These are phyloP conservation scores for Penicillium pulvis DNA, from an alignment of 495 filamentous ascomycete species.

Conservation along the genomic window DNA sequence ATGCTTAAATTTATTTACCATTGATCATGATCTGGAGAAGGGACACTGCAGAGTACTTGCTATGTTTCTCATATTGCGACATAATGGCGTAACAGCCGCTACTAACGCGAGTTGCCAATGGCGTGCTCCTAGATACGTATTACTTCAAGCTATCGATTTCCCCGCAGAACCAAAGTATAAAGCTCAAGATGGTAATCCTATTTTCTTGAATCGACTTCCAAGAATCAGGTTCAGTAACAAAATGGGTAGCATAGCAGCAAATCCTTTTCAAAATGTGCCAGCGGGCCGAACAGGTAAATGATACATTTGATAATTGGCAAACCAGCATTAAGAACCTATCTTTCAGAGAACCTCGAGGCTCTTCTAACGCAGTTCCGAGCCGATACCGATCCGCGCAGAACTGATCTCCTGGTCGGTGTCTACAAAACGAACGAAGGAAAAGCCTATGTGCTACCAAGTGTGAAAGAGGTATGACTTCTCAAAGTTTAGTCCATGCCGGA, in stretches of 20 bases:
- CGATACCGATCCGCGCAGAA: conserved; percentile 16
- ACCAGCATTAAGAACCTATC: not conserved
- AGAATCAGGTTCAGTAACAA: not conserved
- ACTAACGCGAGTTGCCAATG: conserved; percentile 4
- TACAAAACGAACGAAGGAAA: conserved; percentile 22
- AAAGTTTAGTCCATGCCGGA: too few species aligned
- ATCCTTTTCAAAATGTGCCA: conserved; percentile 15
- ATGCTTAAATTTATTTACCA: too few species aligned
- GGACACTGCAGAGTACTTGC: too few species aligned
- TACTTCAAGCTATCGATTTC: conserved; percentile 2
- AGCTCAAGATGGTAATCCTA: not conserved
- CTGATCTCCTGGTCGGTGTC: conserved; percentile 20
- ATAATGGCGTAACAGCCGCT: too few species aligned
- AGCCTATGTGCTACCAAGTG: conserved; percentile 17
- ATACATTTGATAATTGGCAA: not conserved
- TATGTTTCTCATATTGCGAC: too few species aligned
- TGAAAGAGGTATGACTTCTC: conserved; percentile 13
- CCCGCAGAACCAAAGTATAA: conserved; percentile 5
- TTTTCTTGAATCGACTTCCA: not conserved
- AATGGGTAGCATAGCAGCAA: conserved; percentile 18
- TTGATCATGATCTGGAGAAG: too few species aligned
- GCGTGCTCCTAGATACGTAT: conserved; percentile 11
- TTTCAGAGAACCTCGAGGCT: conserved; percentile 5
- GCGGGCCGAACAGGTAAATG: conserved; percentile 9
- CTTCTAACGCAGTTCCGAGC: conserved; percentile 8